phyloP scores from a whole-genome alignment of 305 asterid genomes.

The Ruellia speciosa region DNA sequence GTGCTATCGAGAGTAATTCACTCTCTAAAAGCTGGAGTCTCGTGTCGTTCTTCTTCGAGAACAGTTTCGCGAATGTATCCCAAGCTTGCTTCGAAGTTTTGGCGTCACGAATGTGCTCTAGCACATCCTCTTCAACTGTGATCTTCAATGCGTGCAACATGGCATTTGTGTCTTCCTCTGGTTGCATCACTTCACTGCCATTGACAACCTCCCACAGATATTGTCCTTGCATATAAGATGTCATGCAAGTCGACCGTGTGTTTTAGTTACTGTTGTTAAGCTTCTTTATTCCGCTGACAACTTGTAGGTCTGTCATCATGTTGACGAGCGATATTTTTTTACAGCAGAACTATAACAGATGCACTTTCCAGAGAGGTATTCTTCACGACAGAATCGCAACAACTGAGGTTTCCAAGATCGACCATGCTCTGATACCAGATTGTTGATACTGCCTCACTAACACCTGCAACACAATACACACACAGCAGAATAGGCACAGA shows the following conservation, averaged over 20 bases:
- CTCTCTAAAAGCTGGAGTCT: conserved; percentile 14
- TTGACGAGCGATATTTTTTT: too few relatives aligned
- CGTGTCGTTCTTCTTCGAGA: conserved; percentile 15
- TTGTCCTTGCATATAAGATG: conserved; percentile 20
- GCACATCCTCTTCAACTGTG: conserved; percentile 3
- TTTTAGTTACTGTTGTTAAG: conserved; percentile 19
- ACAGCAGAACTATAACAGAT: too few relatives aligned
- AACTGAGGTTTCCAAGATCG: too few relatives aligned
- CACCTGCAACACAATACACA: too few relatives aligned
- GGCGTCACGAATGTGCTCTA: conserved; percentile 2
- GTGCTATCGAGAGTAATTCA: conserved; percentile 3
- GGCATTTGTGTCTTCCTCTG: background rate
- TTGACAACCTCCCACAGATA: conserved; percentile 14
- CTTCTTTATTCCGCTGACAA: conserved; percentile 23
- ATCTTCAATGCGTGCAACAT: conserved; percentile 2
- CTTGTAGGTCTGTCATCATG: too few relatives aligned
- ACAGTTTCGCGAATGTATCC: background rate
- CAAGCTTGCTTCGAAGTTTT: background rate
- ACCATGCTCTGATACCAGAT: too few relatives aligned
- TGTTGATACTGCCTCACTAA: too few relatives aligned
- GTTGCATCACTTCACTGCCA: background rate
- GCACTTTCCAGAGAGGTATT: too few relatives aligned
- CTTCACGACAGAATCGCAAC: too few relatives aligned
- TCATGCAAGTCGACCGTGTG: conserved; percentile 16
- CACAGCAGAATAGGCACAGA: too few relatives aligned